These are phyloP conservation scores for Dorcoceras hygrometricum DNA, from an alignment of 257 asterid species.

Conservation along the genomic window DNA sequence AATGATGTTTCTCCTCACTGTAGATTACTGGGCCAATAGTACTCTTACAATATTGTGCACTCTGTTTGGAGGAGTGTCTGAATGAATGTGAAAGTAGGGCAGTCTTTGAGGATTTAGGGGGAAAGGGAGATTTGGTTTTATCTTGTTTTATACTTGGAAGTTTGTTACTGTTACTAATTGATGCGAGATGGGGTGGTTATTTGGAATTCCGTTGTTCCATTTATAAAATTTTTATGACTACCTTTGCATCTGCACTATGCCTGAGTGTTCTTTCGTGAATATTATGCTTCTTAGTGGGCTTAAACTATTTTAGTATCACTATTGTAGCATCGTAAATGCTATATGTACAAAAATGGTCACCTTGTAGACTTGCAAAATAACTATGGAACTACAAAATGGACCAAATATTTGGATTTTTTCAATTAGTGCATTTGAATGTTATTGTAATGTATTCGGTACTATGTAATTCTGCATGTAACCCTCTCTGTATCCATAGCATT, in stretches of 20 bases:
- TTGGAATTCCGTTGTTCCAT: not conserved
- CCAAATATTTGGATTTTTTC: too few relatives aligned
- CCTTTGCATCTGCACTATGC: too few relatives aligned
- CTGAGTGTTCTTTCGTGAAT: not conserved
- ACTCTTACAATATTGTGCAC: not conserved
- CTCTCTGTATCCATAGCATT: too few relatives aligned
- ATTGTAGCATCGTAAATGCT: not conserved
- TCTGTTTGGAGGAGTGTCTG: not conserved
- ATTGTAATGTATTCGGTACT: too few relatives aligned
- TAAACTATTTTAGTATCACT: not conserved
- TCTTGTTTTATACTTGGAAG: not conserved
- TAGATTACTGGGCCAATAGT: not conserved
- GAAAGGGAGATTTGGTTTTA: constrained; percentile 5
- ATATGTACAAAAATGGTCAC: too few relatives aligned
- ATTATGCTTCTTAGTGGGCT: not conserved
- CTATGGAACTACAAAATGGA: too few relatives aligned
- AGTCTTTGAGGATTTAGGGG: constrained; percentile 9
- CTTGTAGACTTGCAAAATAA: too few relatives aligned
- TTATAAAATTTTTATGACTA: not conserved
- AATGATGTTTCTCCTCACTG: not conserved
- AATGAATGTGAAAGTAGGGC: not conserved
- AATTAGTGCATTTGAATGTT: too few relatives aligned
- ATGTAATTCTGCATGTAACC: too few relatives aligned
- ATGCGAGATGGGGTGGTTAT: not conserved
- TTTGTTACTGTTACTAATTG: not conserved